Evolutionary conservation across 257 asterid genomes (phyloP).

Genomic region (Solanum pinnatisectum): DNA sequence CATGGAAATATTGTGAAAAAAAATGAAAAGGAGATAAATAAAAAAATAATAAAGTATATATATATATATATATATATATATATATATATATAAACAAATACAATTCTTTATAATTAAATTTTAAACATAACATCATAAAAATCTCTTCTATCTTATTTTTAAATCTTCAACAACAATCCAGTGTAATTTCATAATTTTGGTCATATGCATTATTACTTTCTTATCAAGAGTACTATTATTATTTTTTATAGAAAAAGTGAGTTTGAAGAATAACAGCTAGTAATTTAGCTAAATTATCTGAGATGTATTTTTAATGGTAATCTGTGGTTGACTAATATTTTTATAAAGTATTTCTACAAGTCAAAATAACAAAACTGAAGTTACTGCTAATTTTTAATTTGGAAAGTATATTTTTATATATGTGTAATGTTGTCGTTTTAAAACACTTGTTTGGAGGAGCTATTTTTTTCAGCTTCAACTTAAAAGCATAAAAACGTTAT

Average conservation of each 20-base stretch:
- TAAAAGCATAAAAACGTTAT: background rate
- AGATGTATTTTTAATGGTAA: background rate
- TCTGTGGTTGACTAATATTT: background rate
- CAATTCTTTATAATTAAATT: background rate
- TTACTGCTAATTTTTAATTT: background rate
- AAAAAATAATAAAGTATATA: too few species aligned
- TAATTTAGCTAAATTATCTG: background rate
- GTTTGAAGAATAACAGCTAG: background rate
- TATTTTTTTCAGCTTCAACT: background rate
- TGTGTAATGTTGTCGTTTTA: too few species aligned
- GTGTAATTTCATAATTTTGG: background rate
- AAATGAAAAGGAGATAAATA: too few species aligned
- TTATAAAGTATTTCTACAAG: background rate
- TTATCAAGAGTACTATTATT: background rate
- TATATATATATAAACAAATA: background rate
- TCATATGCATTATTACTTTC: background rate
- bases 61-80: too few species aligned
- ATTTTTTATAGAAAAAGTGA: background rate
- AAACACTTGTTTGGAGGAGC: too few species aligned
- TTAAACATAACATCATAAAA: background rate
- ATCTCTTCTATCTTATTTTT: background rate
- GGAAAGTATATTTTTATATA: fast-evolving
- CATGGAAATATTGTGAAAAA: background rate
- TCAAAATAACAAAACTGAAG: background rate
- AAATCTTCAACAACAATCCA: background rate